Evolutionary conservation across 179 eudicot genomes (phyloP).

Genomic region (Pouteria campechiana): DNA sequence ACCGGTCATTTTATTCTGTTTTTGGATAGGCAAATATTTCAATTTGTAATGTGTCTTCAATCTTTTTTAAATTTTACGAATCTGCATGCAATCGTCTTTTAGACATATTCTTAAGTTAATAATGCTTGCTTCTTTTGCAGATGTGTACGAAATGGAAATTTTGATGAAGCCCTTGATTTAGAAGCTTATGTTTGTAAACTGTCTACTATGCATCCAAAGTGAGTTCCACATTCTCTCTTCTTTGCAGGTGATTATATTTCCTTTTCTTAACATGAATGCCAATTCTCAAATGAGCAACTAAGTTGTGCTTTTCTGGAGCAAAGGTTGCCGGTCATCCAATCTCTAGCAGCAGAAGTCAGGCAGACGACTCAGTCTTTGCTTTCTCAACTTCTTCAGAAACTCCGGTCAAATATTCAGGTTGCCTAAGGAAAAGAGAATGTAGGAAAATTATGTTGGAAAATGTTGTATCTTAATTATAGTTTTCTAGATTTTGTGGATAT

Average conservation of each 20-base stretch:
- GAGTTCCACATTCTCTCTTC: slow-evolving; percentile 17
- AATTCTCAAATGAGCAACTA: not conserved
- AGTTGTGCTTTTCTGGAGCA: slow-evolving; percentile 1
- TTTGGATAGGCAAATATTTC: too few species aligned
- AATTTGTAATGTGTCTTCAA: too few species aligned
- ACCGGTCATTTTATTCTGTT: too few species aligned
- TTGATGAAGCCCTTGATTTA: slow-evolving; percentile 92
- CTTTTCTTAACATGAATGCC: not conserved
- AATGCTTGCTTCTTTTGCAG: slow-evolving; percentile 19
- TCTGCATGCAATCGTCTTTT: too few species aligned
- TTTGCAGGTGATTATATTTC: not conserved
- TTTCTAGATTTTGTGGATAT: too few species aligned
- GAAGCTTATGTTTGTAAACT: slow-evolving; percentile 92
- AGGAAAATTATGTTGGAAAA: too few species aligned
- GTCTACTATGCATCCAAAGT: slow-evolving; percentile 96
- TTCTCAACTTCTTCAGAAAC: slow-evolving; percentile 94
- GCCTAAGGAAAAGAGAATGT: too few species aligned
- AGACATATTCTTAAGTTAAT: too few species aligned
- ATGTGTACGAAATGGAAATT: slow-evolving; percentile 97
- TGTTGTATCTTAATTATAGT: too few species aligned
- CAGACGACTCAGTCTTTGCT: slow-evolving; percentile 94
- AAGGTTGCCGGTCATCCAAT: slow-evolving; percentile 81
- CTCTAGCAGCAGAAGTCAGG: slow-evolving; percentile 85
- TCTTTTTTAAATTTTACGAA: too few species aligned
- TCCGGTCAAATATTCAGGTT: slow-evolving; percentile 94